A percentile compares a stretch with the other conserved stretches of the same genome.
These are phyloP conservation scores for Beta macrorhiza DNA, from an alignment of 179 eudicot species.

Conservation along the genomic window DNA sequence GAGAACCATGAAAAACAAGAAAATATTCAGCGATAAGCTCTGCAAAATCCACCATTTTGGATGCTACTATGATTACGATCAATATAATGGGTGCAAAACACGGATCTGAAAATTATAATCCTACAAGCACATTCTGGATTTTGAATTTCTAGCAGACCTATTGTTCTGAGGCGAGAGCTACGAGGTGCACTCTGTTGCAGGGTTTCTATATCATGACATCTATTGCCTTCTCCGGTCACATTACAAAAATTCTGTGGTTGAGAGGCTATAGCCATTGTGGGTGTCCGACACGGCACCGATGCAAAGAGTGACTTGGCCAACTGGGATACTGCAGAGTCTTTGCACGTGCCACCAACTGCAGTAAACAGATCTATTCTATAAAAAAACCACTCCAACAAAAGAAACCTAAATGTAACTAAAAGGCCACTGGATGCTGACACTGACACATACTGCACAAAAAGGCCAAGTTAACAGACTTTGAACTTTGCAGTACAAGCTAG, in stretches of 20 bases:
- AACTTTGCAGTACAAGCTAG: constrained; percentile 9
- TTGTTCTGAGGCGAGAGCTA: constrained; percentile 33
- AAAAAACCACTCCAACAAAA: constrained; percentile 32
- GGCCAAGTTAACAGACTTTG: constrained; percentile 11
- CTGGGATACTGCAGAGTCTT: constrained; percentile 74
- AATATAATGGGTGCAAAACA: not conserved
- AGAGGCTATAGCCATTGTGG: constrained; percentile 43
- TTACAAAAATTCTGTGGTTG: constrained; percentile 45
- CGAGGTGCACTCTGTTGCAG: constrained; percentile 40
- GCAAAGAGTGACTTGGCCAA: constrained; percentile 96
- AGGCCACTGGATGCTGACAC: constrained; percentile 17
- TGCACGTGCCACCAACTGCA: constrained; percentile 86
- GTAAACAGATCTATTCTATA: constrained; percentile 72
- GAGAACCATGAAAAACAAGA: constrained; percentile 28
- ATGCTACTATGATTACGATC: not conserved
- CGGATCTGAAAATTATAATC: constrained; percentile 1
- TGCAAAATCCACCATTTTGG: constrained; percentile 2
- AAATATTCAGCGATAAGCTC: constrained; percentile 15
- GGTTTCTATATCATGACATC: constrained; percentile 42
- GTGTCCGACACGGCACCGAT: constrained; percentile 47
- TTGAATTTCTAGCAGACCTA: constrained; percentile 57
- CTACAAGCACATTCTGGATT: constrained; percentile 23
- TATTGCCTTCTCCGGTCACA: constrained; percentile 43
- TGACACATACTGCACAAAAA: constrained; percentile 6
- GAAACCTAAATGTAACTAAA: constrained; percentile 22